Evolutionary conservation across 1,284 basidiomycete genomes (phyloP), one percentile per base, ranked within the genome.

Genomic region (Fomes fomentarius): DNA sequence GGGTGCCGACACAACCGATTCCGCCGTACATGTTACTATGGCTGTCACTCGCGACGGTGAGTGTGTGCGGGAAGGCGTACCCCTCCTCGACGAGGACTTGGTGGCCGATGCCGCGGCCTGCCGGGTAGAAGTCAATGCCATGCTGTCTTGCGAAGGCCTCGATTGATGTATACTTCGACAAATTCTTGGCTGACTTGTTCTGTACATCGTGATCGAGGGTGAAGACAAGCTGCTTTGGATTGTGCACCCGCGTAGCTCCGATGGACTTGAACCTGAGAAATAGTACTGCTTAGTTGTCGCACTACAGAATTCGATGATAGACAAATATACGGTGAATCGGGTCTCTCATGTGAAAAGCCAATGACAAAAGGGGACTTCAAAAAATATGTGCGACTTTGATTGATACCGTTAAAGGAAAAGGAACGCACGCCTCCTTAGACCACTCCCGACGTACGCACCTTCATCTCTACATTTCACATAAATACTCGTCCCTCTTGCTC

Each of bases 21-120:
- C 96, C 96, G 26, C 96, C 96, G 68, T 99, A 99, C 92, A 97
- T 97, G 72, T 99, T 99, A 64, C 91, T 94, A 73, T 99, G 96
- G 68, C 91, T 94, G 75, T 99, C 96, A 64, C 92, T 95, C 4
- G 96, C 96, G 38, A 98, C 94, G 9, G 93, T 94, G 64, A 98
- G 84, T 30, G 93, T 93, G 63, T 95, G 80, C 0, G 95, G 95
- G 72, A 96, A 98, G 0, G 95, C 94, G 68, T 98, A 98, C 1
- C 95, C 95, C 70, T 98, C 95, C 72, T 98, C 95, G 19, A 98
- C 87, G 54, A 98, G 86, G 52, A 97, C 83, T 71, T 98, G 95
- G 72, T 98, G 95, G 0, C 96, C 96, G 58, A 99, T 99, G n/a
- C 96, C 96, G 35, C 96, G 84, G 17, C 96, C 97, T 4, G 96